A percentile compares a stretch with the other conserved stretches of the same genome.
phyloP scores from a whole-genome alignment of 1,139 yeast species.

The Arxiozyma slooffiae region DNA sequence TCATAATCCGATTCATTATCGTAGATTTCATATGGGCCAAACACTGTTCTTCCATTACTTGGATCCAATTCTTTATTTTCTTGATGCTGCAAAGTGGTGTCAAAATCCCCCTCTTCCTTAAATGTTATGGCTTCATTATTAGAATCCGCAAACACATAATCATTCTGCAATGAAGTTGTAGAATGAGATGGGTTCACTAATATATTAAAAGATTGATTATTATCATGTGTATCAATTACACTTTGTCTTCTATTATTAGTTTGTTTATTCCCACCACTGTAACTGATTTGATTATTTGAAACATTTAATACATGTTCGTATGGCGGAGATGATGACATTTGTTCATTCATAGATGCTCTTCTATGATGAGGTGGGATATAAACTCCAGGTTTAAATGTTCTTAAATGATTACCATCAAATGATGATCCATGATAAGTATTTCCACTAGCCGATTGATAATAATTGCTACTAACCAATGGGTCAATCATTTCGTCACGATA shows the following conservation, averaged over 20 bases:
- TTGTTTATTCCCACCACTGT: conserved; percentile 1
- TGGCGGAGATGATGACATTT: conserved; percentile 4
- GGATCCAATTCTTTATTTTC: conserved; percentile 10
- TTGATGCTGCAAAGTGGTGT: too few species aligned
- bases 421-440: background rate
- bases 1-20: conserved; percentile 7
- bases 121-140: conserved; percentile 26
- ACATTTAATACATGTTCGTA: conserved; percentile 22
- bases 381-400: conserved; percentile 26
- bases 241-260: background rate
- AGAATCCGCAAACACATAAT: conserved; percentile 24
- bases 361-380: conserved; percentile 45
- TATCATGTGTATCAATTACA: background rate
- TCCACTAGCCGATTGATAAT: background rate
- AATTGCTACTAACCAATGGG: background rate
- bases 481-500: background rate
- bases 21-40: conserved; percentile 26
- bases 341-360: conserved; percentile 22
- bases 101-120: conserved; percentile 31
- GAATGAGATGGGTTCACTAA: conserved; percentile 17
- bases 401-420: background rate
- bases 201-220: conserved; percentile 2
- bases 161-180: conserved; percentile 24
- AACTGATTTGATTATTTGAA: conserved; percentile 17
- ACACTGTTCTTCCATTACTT: conserved; percentile 15